A percentile compares a stretch with the other conserved stretches of the same genome.
Conservation (phyloP, 768 basidiomycete genomes). For the Hypholoma sublateritium region DNA sequence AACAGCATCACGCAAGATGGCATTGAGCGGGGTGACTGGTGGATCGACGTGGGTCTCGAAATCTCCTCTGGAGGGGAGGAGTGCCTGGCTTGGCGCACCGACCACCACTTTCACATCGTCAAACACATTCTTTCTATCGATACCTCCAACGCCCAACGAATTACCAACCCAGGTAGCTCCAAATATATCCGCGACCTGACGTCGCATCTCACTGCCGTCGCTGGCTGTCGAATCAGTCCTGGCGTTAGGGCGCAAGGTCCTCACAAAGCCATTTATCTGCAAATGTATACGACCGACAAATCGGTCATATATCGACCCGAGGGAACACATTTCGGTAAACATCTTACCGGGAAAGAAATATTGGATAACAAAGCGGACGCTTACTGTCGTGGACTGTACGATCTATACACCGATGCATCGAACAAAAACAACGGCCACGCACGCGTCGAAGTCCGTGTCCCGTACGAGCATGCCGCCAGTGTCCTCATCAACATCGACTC, state of each 20-base stretch:
- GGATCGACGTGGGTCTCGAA: conserved; percentile 30
- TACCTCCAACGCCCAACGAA: conserved; percentile 11
- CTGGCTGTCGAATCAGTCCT: conserved; percentile 29
- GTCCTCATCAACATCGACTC: neutral
- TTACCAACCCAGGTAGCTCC: conserved; percentile 21
- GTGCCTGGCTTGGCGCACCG: conserved; percentile 31
- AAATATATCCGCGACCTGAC: conserved; percentile 25
- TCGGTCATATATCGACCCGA: conserved; percentile 22
- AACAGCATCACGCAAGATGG: neutral
- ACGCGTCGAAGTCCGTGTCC: neutral
- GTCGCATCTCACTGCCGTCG: conserved; percentile 26
- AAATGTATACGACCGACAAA: conserved; percentile 35
- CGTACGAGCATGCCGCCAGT: neutral
- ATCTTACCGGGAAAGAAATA: conserved; percentile 15
- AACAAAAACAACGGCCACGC: conserved; percentile 19
- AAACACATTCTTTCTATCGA: conserved; percentile 11
- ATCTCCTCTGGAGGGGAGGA: conserved; percentile 11
- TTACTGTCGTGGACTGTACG: conserved; percentile 17
- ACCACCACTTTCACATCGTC: conserved; percentile 23
- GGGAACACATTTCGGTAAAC: conserved; percentile 18
- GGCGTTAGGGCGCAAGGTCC: conserved; percentile 16
- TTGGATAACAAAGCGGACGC: conserved; percentile 6
- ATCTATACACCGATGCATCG: conserved; percentile 19
- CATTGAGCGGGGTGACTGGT: conserved; percentile 18
- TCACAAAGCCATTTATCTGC: conserved; percentile 22